Evolutionary conservation across 768 basidiomycete genomes (phyloP), one percentile per base, ranked within the genome.

Genomic region (Leucocoprinus sp.): DNA sequence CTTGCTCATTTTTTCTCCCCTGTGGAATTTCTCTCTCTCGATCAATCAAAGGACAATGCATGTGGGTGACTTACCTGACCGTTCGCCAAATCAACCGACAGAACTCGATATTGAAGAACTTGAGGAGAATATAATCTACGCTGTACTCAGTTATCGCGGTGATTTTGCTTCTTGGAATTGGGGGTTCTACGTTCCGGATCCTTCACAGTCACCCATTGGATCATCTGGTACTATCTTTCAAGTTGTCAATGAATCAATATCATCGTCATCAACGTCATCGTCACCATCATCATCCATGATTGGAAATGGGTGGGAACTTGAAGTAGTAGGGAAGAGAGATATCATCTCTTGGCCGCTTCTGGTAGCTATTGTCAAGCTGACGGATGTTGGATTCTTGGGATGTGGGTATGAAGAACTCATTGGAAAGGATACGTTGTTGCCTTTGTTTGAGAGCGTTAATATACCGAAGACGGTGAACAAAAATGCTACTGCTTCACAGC

Each of bases 111-210:
- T 47, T 24, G 55, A 57, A 36, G 63, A 69, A 47, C 66, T 72
- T 27, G 69, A 70, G 54, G 50, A 59, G 5, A 60, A 66, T 39
- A 58, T 58, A 39, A 63, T 74, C 12, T 72, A 74, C 52, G 70
- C 69, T 8, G 64, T 71, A 50, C 64, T 74, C 48, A 63, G 62
- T 26, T 72, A 71, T 53, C 57, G 67, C 15, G 70, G 69, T 28
- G 71, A 74, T 50, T 65, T 69, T 26, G 68, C 69, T 17, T 62
- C 68, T 4, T 74, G 72, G 72, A 67, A 72, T 50, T 74, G 72
- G 72, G 65, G 67, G 4, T 74, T 74, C 53, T 72, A 65, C 57
- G 62, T 72, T 22, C 64, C 70, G 39, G 62, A 71, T 54, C 65
- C 68, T 37, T 43, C 58, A 5, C 53, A 60, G 1, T 50, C 55